A percentile compares a stretch with the other conserved stretches of the same genome.
phyloP scores from a whole-genome alignment of 495 filamentous ascomycete genomes.

The Articulospora tetracladia region DNA sequence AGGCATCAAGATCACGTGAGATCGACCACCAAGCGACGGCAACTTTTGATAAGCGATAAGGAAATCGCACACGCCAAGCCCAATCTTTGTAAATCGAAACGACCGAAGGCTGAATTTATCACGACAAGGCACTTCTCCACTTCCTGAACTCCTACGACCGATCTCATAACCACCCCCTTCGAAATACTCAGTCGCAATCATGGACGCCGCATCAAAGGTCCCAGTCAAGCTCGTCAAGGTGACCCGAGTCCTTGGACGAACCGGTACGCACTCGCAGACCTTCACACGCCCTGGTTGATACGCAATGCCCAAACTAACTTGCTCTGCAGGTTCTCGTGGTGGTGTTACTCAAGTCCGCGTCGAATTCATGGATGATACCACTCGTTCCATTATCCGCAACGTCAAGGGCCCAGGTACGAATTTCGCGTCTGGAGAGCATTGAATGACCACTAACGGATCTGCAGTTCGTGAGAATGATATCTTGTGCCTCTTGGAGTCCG shows the following conservation, averaged over 20 bases:
- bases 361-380: constrained; percentile 98
- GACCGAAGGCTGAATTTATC: neutral
- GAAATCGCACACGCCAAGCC: neutral
- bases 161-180: neutral
- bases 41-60: neutral
- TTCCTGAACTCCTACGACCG: neutral
- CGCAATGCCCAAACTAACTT: constrained; percentile 10
- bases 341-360: constrained; percentile 98
- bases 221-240: constrained; percentile 99
- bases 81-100: neutral
- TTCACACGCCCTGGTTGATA: neutral
- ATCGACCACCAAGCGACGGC: neutral
- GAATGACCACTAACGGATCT: neutral
- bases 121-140: neutral
- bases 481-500: constrained; percentile 93
- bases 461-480: constrained; percentile 91
- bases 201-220: constrained; percentile 81
- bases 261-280: constrained; percentile 58
- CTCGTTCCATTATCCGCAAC: constrained; percentile 94
- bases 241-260: constrained; percentile 93
- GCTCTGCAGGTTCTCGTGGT: constrained; percentile 75
- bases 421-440: neutral
- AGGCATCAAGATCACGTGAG: neutral
- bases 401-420: constrained; percentile 89
- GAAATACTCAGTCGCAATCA: constrained; percentile 10